These are phyloP conservation scores for Akanthomyces muscarius DNA, from an alignment of 2,329 filamentous ascomycete genomes.

Conservation along the genomic window DNA sequence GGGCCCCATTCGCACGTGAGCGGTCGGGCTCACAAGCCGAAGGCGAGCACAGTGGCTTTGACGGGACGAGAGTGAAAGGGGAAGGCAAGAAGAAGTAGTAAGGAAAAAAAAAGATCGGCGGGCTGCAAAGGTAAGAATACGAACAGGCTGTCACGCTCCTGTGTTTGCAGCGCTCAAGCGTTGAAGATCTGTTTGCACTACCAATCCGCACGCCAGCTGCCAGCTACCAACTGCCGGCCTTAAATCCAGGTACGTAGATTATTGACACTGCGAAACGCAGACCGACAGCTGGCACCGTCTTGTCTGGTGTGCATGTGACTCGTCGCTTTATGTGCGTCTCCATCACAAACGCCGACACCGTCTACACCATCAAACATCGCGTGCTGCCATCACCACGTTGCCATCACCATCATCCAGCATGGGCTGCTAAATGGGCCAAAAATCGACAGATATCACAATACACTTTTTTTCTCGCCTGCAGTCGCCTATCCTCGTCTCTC, in stretches of 20 bases:
- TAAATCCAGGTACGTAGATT: neutral
- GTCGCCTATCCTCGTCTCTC: neutral
- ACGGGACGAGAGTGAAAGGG: neutral
- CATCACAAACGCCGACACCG: neutral
- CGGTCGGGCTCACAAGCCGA: neutral
- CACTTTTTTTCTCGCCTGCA: neutral
- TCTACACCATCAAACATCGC: neutral
- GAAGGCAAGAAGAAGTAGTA: neutral
- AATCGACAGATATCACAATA: neutral
- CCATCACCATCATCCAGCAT: neutral
- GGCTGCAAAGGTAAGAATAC: neutral
- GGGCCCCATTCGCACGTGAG: conserved; percentile 11
- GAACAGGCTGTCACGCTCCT: neutral
- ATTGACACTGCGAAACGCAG: neutral
- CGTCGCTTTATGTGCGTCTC: neutral
- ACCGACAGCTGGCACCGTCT: neutral
- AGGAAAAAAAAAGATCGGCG: neutral
- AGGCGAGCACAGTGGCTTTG: neutral
- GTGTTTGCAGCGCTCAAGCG: neutral
- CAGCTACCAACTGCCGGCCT: neutral
- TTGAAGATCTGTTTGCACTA: neutral
- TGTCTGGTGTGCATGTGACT: conserved; percentile 3
- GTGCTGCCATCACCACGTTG: neutral
- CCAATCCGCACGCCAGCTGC: neutral
- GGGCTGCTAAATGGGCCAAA: neutral